Base-by-base conservation (phyloP, 2,329 filamentous ascomycete genomes). In the Arthrobotrys entomopaga region DNA sequence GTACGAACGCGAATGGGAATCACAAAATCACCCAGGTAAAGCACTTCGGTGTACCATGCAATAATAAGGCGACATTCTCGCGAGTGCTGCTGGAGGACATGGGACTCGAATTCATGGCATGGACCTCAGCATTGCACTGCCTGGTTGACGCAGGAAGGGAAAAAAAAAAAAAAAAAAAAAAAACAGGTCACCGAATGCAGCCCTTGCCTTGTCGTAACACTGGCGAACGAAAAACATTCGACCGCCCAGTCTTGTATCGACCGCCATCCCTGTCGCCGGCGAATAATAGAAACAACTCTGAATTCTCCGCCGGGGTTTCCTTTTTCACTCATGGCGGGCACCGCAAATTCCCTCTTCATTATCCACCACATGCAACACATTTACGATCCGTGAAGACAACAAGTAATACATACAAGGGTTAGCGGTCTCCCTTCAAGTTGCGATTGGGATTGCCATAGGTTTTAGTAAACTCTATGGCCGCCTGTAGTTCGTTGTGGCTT, bases 221-320 rank as follows among this genome's bases (percentile, higher is more conserved):
- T 43, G 29, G 54, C 13, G 26, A 56, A 26, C 56, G 56, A 59
- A 46, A n/a, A 59, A 59, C 20, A 10, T 34, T 29, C 42, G 16
- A 43, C 16, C n/a, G n/a, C n/a, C n/a, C n/a, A n/a, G n/a, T n/a
- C n/a, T n/a, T n/a, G n/a, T n/a, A n/a, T 29, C 42, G 16, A 43
- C 16, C 54, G 26, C 38, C 20, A 20, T 13, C 64, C 64, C 50
- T 42, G 64, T 60, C 65, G 49, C 65, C 65, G 65, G 65, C 65
- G 65, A 69, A 69, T 69, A 69, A 52, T 61, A 48, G 11, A 26
- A 49, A 49, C 38, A 16, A 20, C 43, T 48, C 29, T 49, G 65
- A 69, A 69, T 69, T 69, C 65, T 69, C 65, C 65, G 65, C 65
- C 65, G 65, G 65, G 57, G 22, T 69, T 69, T 69, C 56, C 65